Conservation (phyloP, 2,329 filamentous ascomycete species). For the Cordyceps pruinosa region DNA sequence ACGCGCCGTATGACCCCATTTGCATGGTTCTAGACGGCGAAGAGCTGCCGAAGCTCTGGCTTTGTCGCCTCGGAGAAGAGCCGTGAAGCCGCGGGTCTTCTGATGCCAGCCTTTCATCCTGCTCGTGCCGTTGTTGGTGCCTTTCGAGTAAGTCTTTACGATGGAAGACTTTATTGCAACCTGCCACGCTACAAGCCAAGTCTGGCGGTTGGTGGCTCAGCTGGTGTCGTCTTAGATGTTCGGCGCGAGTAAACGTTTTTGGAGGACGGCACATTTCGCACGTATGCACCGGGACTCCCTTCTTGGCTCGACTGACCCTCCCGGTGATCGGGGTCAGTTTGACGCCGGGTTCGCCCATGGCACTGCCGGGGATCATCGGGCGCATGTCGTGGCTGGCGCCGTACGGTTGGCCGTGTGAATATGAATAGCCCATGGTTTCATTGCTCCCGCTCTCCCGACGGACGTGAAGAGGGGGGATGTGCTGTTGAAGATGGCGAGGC, state of each 20-base stretch:
- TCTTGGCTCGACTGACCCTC: conserved; percentile 51
- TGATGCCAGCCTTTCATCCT: conserved; percentile 23
- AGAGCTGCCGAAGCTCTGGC: conserved; percentile 14
- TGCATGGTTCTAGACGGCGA: conserved; percentile 16
- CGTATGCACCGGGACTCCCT: conserved; percentile 50
- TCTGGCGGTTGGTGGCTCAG: conserved; percentile 50
- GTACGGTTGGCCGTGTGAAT: conserved; percentile 7
- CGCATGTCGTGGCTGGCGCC: conserved; percentile 24
- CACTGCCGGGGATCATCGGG: conserved; percentile 31
- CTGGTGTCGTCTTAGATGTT: conserved; percentile 57
- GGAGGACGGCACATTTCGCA: conserved; percentile 45
- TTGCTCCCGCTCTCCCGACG: conserved; percentile 2
- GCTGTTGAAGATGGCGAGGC: conserved; percentile 7
- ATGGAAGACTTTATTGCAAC: conserved; percentile 52
- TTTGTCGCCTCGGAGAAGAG: not conserved
- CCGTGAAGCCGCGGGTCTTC: not conserved
- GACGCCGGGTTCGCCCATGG: conserved; percentile 32
- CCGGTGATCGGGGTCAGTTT: conserved; percentile 51
- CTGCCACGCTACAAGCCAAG: conserved; percentile 43
- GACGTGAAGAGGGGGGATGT: not conserved
- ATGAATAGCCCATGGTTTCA: conserved; percentile 4
- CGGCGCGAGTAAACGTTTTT: conserved; percentile 56
- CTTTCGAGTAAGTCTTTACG: conserved; percentile 53
- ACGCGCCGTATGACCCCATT: conserved; percentile 12
- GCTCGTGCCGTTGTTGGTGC: conserved; percentile 42